Conservation (phyloP, 2,329 filamentous ascomycete species). For the Aspergillus pseudotamarii region DNA sequence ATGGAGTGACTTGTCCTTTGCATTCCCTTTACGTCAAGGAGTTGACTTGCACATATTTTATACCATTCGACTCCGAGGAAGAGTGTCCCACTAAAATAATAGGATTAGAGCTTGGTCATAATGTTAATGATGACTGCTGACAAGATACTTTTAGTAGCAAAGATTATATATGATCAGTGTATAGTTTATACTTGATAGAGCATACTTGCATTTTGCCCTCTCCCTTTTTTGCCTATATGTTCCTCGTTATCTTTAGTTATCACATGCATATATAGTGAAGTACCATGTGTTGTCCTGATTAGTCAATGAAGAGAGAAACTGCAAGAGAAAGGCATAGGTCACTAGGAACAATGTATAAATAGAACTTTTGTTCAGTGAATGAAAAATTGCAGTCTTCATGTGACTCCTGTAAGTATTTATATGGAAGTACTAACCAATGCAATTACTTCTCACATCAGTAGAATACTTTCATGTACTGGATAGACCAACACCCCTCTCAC, state of each 20-base stretch:
- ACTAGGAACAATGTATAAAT: background rate
- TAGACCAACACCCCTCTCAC: background rate
- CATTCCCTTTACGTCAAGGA: background rate
- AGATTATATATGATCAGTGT: background rate
- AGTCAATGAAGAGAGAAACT: background rate
- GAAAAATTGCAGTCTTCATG: background rate
- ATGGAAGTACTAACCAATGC: background rate
- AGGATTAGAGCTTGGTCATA: background rate
- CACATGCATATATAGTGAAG: background rate
- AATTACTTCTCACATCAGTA: background rate
- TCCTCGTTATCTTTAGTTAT: background rate
- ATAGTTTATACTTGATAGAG: background rate
- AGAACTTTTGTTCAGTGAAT: background rate
- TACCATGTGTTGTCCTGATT: background rate
- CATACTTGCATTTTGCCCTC: background rate
- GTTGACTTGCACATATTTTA: background rate
- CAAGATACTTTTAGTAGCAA: background rate
- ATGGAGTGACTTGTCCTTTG: background rate
- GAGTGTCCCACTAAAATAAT: background rate
- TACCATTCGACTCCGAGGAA: background rate
- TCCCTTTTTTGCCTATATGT: no score
- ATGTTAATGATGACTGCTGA: background rate
- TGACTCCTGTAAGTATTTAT: background rate
- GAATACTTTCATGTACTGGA: background rate
- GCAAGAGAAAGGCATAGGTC: background rate